Conservation (phyloP, 2,329 filamentous ascomycete genomes). For the Diaporthe sp. region DNA sequence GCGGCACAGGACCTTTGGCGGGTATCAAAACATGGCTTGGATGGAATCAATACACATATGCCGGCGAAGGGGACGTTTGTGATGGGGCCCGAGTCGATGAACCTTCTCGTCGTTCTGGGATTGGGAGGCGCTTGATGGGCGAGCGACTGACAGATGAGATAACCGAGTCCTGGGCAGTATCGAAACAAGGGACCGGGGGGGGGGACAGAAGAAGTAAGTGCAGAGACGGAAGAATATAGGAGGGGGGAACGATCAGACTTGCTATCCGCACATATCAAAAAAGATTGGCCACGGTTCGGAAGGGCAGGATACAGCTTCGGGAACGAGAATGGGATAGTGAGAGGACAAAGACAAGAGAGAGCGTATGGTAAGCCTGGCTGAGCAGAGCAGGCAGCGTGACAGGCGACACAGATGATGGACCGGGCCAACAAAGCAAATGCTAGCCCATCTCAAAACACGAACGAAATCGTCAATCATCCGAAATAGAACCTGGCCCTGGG, state of each 20-base stretch:
- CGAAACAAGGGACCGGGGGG: constrained; percentile 15
- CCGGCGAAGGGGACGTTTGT: background rate
- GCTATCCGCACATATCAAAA: constrained; percentile 8
- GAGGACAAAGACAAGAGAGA: constrained; percentile 16
- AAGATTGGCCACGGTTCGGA: background rate
- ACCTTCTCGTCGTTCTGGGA: background rate
- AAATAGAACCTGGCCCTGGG: constrained; percentile 24
- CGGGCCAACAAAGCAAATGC: constrained; percentile 29
- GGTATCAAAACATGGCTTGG: constrained; percentile 35
- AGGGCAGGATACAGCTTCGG: constrained; percentile 15
- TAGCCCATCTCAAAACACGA: constrained; percentile 37
- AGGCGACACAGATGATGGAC: constrained; percentile 24
- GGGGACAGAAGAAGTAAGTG: constrained; percentile 6
- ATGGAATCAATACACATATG: background rate
- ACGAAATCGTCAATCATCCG: constrained; percentile 28
- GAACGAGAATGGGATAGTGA: background rate
- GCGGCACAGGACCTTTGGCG: constrained; percentile 7
- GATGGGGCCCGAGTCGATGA: background rate
- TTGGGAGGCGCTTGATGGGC: background rate
- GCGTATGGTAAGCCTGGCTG: constrained; percentile 10
- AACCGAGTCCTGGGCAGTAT: constrained; percentile 8
- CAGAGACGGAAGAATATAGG: constrained; percentile 4
- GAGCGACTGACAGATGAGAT: constrained; percentile 11
- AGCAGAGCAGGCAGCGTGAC: constrained; percentile 23
- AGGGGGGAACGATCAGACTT: background rate